Conservation (phyloP, 1,284 basidiomycete species). For the Inonotus obliquus region DNA sequence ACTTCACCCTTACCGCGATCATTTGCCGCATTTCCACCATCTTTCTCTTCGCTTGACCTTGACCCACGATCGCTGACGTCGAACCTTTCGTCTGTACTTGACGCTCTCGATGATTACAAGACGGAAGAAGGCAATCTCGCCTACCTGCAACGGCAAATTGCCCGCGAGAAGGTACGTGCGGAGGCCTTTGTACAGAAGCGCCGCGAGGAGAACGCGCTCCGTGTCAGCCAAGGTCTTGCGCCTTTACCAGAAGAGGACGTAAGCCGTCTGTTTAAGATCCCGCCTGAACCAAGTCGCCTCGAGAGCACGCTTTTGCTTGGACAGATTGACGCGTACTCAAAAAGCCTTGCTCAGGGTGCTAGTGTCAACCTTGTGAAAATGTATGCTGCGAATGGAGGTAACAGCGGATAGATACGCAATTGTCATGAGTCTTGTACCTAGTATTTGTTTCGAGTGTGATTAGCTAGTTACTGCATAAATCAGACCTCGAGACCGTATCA, state of each 20-base stretch:
- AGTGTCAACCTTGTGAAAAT: slow-evolving; percentile 71
- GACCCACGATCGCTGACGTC: slow-evolving; percentile 55
- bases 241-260: slow-evolving; percentile 88
- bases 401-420: slow-evolving; percentile 20
- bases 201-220: slow-evolving; percentile 84
- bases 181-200: slow-evolving; percentile 80
- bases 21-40: slow-evolving; percentile 42
- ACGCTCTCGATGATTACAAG: slow-evolving; percentile 81
- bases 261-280: slow-evolving; percentile 81
- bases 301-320: slow-evolving; percentile 85
- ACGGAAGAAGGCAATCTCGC: slow-evolving; percentile 93
- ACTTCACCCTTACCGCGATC: slow-evolving; percentile 29
- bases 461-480: background rate
- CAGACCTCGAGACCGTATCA: background rate
- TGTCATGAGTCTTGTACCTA: background rate
- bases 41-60: slow-evolving; percentile 58
- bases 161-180: slow-evolving; percentile 80
- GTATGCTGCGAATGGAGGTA: slow-evolving; percentile 55
- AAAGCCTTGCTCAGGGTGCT: slow-evolving; percentile 69
- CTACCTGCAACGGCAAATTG: slow-evolving; percentile 89
- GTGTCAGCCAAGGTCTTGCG: slow-evolving; percentile 80
- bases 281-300: slow-evolving; percentile 84
- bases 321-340: slow-evolving; percentile 83
- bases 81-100: slow-evolving; percentile 79
- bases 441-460: background rate